Evolutionary conservation across 1,139 yeast species (phyloP), one percentile per base, ranked within the genome.

Genomic region (Hyphopichia burtonii): DNA sequence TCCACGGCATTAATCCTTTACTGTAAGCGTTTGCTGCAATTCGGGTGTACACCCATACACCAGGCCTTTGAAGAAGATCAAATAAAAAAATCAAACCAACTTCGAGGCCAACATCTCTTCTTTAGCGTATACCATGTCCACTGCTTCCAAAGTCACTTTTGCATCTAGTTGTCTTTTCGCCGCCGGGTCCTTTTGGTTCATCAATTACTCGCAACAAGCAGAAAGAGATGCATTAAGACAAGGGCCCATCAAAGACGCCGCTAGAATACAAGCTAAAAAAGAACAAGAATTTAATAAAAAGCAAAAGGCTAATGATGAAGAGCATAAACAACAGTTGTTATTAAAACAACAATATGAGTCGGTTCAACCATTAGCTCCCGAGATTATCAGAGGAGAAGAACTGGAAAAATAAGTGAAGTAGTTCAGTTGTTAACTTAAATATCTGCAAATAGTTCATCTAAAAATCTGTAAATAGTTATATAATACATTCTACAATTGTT

Each of bases 241-340:
- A 56, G 95, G 95, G 1, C 94, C 95, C 9, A 79, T 85, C 55
- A 83, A 82, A 54, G 95, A 86, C 57, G 87, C 88, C 11, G 80
- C 74, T 48, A 66, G 93, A 44, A 61, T 81, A 49, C 66, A 72
- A 40, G 75, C 70, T 41, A 78, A 78, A 57, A 63, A 59, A 42
- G 43, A 47, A 34, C 43, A 44, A 30, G 62, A 49, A 45, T 52
- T 60, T 50, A 61, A 65, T 41, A 61, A 61, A 54, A 73, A 74
- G 53, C 71, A 68, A 54, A 51, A 59, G 48, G 78, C 78, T 41
- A 86, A 93, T 55, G 76, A 79, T 42, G 68, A 75, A 37, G 97
- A 90, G 52, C 94, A 90, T 60, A 82, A 78, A 47, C 76, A 82
- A 47, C 97, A 90, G 61, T 78, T 79, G 57, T 76, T 77, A 53